Evolutionary conservation across 148 eudicot species (phyloP).

Genomic region (Vaccinium myrtillus): DNA sequence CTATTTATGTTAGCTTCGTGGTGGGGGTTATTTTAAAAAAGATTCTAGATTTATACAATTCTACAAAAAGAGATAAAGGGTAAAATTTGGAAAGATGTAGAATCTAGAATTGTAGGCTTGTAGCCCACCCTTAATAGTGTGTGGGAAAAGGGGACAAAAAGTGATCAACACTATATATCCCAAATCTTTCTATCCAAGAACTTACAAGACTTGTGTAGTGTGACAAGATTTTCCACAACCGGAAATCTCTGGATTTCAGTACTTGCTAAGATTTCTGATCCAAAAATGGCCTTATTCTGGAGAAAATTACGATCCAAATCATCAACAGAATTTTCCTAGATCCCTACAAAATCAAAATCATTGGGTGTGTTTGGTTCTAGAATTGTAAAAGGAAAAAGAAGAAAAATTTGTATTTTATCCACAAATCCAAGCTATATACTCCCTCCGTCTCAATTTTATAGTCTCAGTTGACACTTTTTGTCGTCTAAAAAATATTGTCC

Average conservation of each 20-base stretch:
- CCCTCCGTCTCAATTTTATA: too few species aligned
- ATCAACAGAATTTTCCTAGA: neutral
- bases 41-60: neutral
- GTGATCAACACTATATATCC: slow-evolving; percentile 8
- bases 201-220: neutral
- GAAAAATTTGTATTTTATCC: neutral
- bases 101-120: neutral
- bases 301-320: neutral
- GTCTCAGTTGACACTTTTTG: too few species aligned
- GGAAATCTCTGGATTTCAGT: neutral
- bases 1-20: too few species aligned
- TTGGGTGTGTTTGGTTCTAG: neutral
- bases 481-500: too few species aligned
- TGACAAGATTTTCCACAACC: slow-evolving; percentile 9
- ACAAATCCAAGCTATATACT: too few species aligned
- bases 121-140: neutral
- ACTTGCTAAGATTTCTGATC: neutral
- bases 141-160: slow-evolving; percentile 19
- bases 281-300: neutral
- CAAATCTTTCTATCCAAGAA: neutral
- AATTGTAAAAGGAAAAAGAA: neutral
- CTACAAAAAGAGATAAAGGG: neutral
- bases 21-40: too few species aligned
- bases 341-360: neutral
- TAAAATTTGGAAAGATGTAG: neutral